Conservation (phyloP, 1,284 basidiomycete genomes). For the Naganishia cerealis region DNA sequence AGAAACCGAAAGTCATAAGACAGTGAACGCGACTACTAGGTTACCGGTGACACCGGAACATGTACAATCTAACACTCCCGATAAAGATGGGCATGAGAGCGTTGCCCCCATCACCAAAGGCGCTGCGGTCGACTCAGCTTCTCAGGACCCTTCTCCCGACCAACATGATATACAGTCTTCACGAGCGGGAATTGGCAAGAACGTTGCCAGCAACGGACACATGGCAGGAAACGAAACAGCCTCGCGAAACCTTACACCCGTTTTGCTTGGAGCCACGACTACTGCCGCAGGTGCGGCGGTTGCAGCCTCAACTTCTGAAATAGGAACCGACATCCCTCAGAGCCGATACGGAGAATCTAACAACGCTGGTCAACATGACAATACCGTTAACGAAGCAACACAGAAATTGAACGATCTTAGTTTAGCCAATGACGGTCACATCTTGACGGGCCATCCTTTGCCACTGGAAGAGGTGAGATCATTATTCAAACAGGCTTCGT, state of each 20-base stretch:
- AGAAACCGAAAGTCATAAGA: background rate
- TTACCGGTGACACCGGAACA: background rate
- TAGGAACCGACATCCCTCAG: background rate
- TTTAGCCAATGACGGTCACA: background rate
- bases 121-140: background rate
- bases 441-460: slow-evolving; percentile 17
- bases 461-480: slow-evolving; percentile 31
- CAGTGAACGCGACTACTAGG: background rate
- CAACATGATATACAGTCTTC: background rate
- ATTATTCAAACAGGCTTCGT: background rate
- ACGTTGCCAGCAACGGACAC: slow-evolving; percentile 2
- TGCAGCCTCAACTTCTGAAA: background rate
- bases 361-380: background rate
- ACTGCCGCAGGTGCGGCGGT: background rate
- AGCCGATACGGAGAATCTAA: background rate
- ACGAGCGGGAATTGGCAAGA: background rate
- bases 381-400: background rate
- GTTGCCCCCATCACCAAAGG: background rate
- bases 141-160: background rate
- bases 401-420: slow-evolving; percentile 3
- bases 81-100: background rate
- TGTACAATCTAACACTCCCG: background rate
- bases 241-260: background rate
- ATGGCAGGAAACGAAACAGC: background rate
- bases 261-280: background rate